Conservation (phyloP, 2,329 filamentous ascomycete species). For the Metarhizium humberi region DNA sequence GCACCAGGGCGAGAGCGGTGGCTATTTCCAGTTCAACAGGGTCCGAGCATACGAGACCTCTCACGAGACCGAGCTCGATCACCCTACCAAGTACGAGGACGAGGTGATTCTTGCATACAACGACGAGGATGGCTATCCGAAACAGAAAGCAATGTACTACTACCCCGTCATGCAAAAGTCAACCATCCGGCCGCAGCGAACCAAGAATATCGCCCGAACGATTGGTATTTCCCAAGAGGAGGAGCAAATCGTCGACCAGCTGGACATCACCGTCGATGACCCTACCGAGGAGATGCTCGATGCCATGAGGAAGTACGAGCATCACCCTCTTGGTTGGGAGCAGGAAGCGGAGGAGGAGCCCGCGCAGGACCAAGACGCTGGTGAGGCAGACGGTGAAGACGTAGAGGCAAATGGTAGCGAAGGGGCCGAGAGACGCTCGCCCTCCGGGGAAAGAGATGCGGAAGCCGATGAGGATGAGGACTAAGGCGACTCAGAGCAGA, state of each 20-base stretch:
- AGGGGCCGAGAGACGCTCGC: conserved; percentile 17
- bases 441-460: conserved; percentile 28
- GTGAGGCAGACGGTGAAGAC: conserved; percentile 17
- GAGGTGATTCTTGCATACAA: conserved; percentile 53
- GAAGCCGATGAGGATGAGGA: conserved; percentile 37
- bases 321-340: conserved; percentile 40
- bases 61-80: conserved; percentile 45
- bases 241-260: conserved; percentile 43
- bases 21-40: conserved; percentile 52
- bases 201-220: conserved; percentile 51
- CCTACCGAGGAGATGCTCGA: conserved; percentile 43
- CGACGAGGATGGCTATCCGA: conserved; percentile 39
- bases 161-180: conserved; percentile 60
- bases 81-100: conserved; percentile 52
- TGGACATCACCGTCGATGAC: conserved; percentile 46
- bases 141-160: conserved; percentile 54
- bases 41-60: conserved; percentile 57
- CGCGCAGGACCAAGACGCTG: conserved; percentile 15
- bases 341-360: conserved; percentile 27
- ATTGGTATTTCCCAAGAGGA: conserved; percentile 35
- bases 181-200: conserved; percentile 52
- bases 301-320: conserved; percentile 43
- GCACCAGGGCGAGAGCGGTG: conserved; percentile 32
- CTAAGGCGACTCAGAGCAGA: conserved; percentile 12
- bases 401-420: conserved; percentile 12